These are phyloP conservation scores for Monsonia emarginata DNA, from an alignment of 441 rosid species.

Conservation along the genomic window DNA sequence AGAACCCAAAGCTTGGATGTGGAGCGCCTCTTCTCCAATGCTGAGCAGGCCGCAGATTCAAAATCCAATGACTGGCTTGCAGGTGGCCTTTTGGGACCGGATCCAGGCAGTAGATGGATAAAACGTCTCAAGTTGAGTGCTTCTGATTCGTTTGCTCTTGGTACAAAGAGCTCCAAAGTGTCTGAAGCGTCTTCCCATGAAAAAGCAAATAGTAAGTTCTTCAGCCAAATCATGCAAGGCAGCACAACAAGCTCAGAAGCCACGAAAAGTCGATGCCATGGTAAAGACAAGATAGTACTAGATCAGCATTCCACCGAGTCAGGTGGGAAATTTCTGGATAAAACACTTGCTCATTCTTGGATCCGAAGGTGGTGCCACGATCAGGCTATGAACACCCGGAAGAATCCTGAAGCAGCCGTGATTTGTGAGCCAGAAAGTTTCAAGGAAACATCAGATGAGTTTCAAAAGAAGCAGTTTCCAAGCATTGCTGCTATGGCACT, in stretches of 20 bases:
- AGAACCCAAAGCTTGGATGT: slow-evolving; percentile 68
- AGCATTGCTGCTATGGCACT: slow-evolving; percentile 93
- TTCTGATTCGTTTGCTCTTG: slow-evolving; percentile 28
- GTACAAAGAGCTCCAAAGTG: slow-evolving; percentile 34
- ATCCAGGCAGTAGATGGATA: slow-evolving; percentile 64
- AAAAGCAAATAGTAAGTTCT: slow-evolving; percentile 31
- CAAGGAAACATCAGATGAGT: slow-evolving; percentile 22
- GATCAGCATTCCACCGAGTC: slow-evolving; percentile 25
- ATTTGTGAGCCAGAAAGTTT: slow-evolving; percentile 31
- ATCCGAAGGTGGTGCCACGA: slow-evolving; percentile 62
- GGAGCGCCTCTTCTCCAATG: slow-evolving; percentile 35
- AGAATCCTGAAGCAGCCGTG: slow-evolving; percentile 22
- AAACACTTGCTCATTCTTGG: slow-evolving; percentile 49
- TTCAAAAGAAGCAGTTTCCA: slow-evolving; percentile 50
- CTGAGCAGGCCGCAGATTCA: slow-evolving; percentile 25
- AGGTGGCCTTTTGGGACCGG: slow-evolving; percentile 23
- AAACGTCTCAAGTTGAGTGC: slow-evolving; percentile 59
- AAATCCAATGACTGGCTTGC: slow-evolving; percentile 30
- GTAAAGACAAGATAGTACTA: slow-evolving; percentile 17
- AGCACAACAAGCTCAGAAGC: slow-evolving; percentile 28
- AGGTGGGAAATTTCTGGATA: slow-evolving; percentile 27
- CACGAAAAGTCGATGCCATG: slow-evolving; percentile 21
- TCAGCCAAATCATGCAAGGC: slow-evolving; percentile 27
- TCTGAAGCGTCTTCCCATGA: slow-evolving; percentile 34
- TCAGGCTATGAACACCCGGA: slow-evolving; percentile 16